Conservation (phyloP, 306 rosid genomes). For the Prunus mume region DNA sequence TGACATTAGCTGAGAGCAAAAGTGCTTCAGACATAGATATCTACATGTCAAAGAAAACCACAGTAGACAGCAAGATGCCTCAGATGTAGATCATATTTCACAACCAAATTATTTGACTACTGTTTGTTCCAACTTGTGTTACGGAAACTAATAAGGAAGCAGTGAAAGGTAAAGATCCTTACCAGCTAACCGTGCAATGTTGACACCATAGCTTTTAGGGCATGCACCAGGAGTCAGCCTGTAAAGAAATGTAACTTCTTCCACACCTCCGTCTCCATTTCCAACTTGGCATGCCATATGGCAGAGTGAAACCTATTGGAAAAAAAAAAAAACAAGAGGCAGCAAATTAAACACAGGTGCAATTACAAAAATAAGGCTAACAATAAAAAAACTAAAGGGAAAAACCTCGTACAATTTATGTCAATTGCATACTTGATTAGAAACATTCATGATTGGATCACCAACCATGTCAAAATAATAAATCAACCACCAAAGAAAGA, state of each 20-base stretch:
- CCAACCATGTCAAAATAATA: slow-evolving; percentile 8
- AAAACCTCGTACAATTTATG: background rate
- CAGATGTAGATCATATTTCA: background rate
- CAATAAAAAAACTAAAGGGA: background rate
- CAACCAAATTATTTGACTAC: background rate
- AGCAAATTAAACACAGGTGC: slow-evolving; percentile 17
- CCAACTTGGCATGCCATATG: slow-evolving; percentile 98
- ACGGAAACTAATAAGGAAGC: background rate
- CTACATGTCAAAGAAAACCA: background rate
- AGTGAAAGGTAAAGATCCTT: slow-evolving; percentile 20
- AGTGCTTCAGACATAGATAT: background rate
- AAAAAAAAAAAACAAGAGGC: slow-evolving; percentile 24
- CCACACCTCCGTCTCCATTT: slow-evolving; percentile 58
- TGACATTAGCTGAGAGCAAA: background rate
- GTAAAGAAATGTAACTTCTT: slow-evolving; percentile 93
- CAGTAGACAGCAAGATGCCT: background rate
- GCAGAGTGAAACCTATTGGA: slow-evolving; percentile 70
- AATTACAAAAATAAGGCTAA: background rate
- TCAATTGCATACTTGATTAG: background rate
- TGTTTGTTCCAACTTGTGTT: background rate
- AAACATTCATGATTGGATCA: background rate
- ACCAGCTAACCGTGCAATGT: slow-evolving; percentile 94
- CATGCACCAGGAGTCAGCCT: slow-evolving; percentile 80
- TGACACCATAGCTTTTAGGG: slow-evolving; percentile 97
- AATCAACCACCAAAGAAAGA: slow-evolving; percentile 4